These are phyloP conservation scores for Wickerhamomyces canadensis DNA, from an alignment of 805 yeast genomes.

Conservation along the genomic window DNA sequence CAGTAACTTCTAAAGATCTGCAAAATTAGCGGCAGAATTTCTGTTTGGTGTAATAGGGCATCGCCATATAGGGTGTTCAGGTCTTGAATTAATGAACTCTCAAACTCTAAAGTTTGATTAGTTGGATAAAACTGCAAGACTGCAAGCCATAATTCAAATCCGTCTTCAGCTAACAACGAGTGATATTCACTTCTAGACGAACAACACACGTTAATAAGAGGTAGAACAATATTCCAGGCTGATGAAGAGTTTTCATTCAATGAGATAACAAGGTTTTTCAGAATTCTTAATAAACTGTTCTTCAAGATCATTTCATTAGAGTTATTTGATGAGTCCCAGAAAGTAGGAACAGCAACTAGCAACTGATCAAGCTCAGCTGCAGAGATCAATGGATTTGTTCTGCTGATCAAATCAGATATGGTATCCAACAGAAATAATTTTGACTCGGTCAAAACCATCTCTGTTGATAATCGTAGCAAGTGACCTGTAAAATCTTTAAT, in stretches of 20 bases:
- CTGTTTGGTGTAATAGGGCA: conserved; percentile 68
- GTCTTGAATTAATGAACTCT: conserved; percentile 15
- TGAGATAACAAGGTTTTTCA: conserved; percentile 51
- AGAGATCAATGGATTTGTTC: conserved; percentile 60
- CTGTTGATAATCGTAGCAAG: conserved; percentile 44
- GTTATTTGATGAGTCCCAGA: conserved; percentile 62
- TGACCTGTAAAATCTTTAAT: conserved; percentile 44
- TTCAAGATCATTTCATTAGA: conserved; percentile 42
- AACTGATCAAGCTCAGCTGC: conserved; percentile 45
- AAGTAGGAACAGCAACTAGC: conserved; percentile 54
- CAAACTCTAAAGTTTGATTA: conserved; percentile 7
- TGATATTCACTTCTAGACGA: conserved; percentile 52
- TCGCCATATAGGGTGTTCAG: conserved; percentile 35
- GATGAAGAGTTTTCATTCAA: conserved; percentile 46
- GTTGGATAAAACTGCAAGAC: conserved; percentile 57
- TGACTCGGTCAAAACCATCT: conserved; percentile 61
- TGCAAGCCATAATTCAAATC: conserved; percentile 77
- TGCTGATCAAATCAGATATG: conserved; percentile 53
- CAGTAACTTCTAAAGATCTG: conserved; percentile 61
- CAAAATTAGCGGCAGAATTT: conserved; percentile 58
- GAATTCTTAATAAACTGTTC: conserved; percentile 46
- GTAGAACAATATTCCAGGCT: conserved; percentile 53
- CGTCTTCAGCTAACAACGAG: conserved; percentile 73
- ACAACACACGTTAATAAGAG: conserved; percentile 57
- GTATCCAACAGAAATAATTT: conserved; percentile 70